Conservation (phyloP, 164 flowering plant species). For the Stephania cephalantha region DNA sequence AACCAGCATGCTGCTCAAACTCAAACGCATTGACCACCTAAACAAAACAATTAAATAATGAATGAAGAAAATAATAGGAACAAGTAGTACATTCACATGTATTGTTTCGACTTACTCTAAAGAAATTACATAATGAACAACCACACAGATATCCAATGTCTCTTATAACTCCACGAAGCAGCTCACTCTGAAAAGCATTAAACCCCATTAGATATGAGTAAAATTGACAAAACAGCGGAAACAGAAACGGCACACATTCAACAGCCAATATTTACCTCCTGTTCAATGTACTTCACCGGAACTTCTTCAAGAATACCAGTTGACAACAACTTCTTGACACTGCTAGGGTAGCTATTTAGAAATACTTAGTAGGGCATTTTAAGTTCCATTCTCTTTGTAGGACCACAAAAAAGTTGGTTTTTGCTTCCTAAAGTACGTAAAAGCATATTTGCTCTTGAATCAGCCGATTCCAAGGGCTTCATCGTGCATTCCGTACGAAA, state of each 20-base stretch:
- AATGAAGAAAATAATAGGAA: neutral
- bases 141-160: conserved; percentile 74
- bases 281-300: conserved; percentile 49
- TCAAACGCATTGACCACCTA: conserved; percentile 70
- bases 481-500: conserved; percentile 6
- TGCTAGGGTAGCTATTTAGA: conserved; percentile 52
- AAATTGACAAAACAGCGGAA: neutral
- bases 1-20: conserved; percentile 74
- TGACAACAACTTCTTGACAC: conserved; percentile 55
- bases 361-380: conserved; percentile 40
- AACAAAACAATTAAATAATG: conserved; percentile 3
- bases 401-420: neutral
- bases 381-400: conserved; percentile 32
- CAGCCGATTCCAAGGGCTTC: conserved; percentile 20
- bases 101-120: conserved; percentile 35
- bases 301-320: conserved; percentile 78
- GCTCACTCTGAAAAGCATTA: conserved; percentile 30
- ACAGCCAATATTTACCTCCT: conserved; percentile 38
- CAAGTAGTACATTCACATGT: neutral
- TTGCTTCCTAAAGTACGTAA: conserved; percentile 16
- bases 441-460: conserved; percentile 17
- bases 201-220: neutral
- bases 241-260: neutral
- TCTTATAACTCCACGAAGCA: conserved; percentile 51
- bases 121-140: conserved; percentile 51